Evolutionary conservation across 2,329 filamentous ascomycete genomes (phyloP).

Genomic region (Penicillium sp.): DNA sequence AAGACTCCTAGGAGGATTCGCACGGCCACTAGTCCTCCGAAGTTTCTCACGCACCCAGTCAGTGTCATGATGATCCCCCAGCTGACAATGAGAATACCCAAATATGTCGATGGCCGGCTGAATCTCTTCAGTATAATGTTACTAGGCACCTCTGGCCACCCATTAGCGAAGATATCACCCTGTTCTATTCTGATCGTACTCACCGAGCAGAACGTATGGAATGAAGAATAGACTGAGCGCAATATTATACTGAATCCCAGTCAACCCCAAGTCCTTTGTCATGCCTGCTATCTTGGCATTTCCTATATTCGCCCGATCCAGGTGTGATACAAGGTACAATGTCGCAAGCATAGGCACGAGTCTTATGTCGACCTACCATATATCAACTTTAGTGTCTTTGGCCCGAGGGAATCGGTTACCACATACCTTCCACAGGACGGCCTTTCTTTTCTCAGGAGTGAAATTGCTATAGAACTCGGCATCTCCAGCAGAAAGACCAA

Average conservation of each 20-base stretch:
- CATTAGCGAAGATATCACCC: not conserved
- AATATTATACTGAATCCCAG: constrained; percentile 22
- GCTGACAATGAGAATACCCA: constrained; percentile 27
- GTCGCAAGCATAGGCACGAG: not conserved
- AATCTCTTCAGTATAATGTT: not conserved
- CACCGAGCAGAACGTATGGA: constrained; percentile 12
- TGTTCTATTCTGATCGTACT: not conserved
- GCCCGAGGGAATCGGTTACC: not conserved
- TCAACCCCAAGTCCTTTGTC: constrained; percentile 16
- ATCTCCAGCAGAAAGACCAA: constrained; percentile 28
- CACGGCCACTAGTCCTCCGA: constrained; percentile 44
- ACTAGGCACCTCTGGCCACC: not conserved
- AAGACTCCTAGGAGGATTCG: constrained; percentile 44
- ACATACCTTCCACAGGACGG: constrained; percentile 16
- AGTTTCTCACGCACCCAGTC: constrained; percentile 48
- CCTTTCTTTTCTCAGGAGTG: constrained; percentile 23
- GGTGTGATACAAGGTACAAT: not conserved
- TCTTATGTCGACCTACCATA: not conserved
- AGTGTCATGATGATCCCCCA: constrained; percentile 52
- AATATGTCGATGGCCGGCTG: not conserved
- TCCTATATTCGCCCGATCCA: constrained; percentile 18
- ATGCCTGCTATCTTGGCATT: constrained; percentile 27
- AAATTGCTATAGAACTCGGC: constrained; percentile 32
- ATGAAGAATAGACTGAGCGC: constrained; percentile 17
- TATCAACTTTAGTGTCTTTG: not conserved